phyloP scores from a whole-genome alignment of 1,139 yeast species.

The Arxiozyma bovina region DNA sequence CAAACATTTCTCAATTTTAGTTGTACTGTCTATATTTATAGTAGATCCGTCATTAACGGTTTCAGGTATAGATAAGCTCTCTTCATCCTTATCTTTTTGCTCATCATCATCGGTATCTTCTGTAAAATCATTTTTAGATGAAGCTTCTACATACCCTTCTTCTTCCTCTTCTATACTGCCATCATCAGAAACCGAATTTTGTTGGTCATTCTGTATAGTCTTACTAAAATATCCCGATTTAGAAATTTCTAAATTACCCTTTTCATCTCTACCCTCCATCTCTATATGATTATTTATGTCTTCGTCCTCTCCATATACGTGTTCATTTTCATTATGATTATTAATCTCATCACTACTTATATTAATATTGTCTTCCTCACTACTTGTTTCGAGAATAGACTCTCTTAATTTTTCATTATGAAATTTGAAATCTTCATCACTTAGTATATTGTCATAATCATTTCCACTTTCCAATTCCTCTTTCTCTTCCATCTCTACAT shows the following conservation, averaged over 20 bases:
- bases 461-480: background rate
- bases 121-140: background rate
- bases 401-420: constrained; percentile 9
- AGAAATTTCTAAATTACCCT: constrained; percentile 12
- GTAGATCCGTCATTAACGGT: constrained; percentile 5
- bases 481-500: background rate
- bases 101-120: background rate
- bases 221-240: constrained; percentile 23
- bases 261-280: constrained; percentile 1
- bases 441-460: background rate
- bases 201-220: constrained; percentile 10
- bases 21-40: background rate
- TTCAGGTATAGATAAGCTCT: constrained; percentile 5
- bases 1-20: background rate
- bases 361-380: constrained; percentile 8
- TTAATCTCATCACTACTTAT: constrained; percentile 5
- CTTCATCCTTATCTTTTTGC: constrained; percentile 5
- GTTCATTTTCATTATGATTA: background rate
- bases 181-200: background rate
- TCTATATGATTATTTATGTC: background rate
- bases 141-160: background rate
- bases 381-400: constrained; percentile 14
- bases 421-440: constrained; percentile 11
- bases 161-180: constrained; percentile 1
- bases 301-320: background rate